Evolutionary conservation across 306 rosid species (phyloP).

Genomic region (Begonia masoniana): DNA sequence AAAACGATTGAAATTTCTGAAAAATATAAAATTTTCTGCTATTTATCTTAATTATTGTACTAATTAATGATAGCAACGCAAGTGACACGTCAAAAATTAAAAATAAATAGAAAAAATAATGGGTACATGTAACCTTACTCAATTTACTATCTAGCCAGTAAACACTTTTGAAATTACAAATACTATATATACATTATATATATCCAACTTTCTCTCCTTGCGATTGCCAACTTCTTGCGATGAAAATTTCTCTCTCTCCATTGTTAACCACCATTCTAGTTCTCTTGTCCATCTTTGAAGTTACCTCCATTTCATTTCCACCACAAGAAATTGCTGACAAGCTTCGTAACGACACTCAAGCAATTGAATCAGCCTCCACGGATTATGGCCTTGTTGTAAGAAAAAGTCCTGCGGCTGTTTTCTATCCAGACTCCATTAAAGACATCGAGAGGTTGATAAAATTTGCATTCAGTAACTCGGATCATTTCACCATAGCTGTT

Average conservation of each 20-base stretch:
- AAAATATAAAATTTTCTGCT: no score
- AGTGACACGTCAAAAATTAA: no score
- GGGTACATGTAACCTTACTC: no score
- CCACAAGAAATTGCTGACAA: background rate
- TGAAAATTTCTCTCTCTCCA: background rate
- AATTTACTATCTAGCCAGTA: no score
- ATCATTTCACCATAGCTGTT: conserved; percentile 25
- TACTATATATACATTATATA: no score
- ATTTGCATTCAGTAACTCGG: conserved; percentile 17
- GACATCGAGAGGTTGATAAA: conserved; percentile 33
- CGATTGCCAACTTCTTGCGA: background rate
- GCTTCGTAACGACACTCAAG: conserved; percentile 30
- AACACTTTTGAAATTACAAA: no score
- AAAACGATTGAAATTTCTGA: no score
- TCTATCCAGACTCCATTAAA: conserved; percentile 28
- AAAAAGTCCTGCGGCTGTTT: conserved; percentile 26
- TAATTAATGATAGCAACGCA: no score
- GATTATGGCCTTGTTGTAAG: conserved; percentile 60
- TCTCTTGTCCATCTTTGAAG: background rate
- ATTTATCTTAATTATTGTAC: no score
- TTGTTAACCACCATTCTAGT: background rate
- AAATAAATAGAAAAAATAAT: no score
- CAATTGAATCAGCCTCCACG: conserved; percentile 31
- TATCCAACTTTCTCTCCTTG: no score
- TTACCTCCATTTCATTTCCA: background rate